These are phyloP conservation scores for Cyclocybe aegerita DNA, from an alignment of 768 basidiomycete species.

Conservation along the genomic window DNA sequence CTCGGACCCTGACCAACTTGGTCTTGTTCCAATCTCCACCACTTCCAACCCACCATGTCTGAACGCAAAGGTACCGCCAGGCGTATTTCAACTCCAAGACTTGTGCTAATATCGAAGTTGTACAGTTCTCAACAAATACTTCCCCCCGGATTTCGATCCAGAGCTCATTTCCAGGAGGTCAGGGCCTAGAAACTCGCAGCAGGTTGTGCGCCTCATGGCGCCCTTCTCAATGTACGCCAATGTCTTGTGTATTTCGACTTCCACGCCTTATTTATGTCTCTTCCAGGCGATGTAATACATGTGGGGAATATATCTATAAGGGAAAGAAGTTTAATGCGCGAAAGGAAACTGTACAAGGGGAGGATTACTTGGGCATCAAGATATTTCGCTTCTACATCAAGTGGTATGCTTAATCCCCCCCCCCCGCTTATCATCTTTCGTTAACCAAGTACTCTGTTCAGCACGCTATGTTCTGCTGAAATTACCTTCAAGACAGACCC, in stretches of 20 bases:
- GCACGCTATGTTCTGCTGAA: constrained; percentile 94
- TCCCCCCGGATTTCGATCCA: constrained; percentile 98
- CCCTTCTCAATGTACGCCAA: constrained; percentile 89
- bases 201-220: constrained; percentile 98
- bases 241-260: constrained; percentile 3
- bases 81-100: neutral
- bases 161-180: constrained; percentile 91
- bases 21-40: constrained; percentile 2
- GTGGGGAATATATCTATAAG: constrained; percentile 98
- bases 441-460: constrained; percentile 28
- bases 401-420: constrained; percentile 51
- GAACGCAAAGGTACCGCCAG: constrained; percentile 68
- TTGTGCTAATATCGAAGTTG: neutral
- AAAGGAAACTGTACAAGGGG: constrained; percentile 96
- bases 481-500: constrained; percentile 99
- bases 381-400: constrained; percentile 93
- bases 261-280: constrained; percentile 8
- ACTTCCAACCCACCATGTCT: constrained; percentile 54
- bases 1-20: constrained; percentile 1
- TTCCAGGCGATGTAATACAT: constrained; percentile 85
- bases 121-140: constrained; percentile 90
- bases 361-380: constrained; percentile 98
- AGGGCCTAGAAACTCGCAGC: constrained; percentile 91
- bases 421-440: neutral
- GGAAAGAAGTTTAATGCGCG: constrained; percentile 99